Conservation (phyloP, 192 early-diverging fungal species). For the Coemansia sp. region DNA sequence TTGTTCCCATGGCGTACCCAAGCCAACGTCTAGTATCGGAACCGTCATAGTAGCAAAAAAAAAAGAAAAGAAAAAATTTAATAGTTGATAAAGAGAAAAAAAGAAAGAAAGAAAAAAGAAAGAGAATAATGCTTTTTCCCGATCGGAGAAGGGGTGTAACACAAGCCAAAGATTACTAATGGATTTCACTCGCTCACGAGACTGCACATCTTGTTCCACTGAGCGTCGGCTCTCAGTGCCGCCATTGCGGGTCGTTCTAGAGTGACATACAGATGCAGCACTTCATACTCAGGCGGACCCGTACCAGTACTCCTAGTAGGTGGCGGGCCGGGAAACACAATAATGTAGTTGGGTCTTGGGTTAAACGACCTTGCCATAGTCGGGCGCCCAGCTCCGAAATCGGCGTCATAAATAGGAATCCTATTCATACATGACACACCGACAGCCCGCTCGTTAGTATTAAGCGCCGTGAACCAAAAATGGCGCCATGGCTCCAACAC, state of each 20-base stretch:
- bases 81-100: conserved; percentile 6
- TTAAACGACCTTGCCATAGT: conserved; percentile 50
- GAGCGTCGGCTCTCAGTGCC: conserved; percentile 24
- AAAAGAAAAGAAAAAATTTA: background rate
- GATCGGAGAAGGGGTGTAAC: background rate
- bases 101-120: conserved; percentile 7
- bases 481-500: conserved; percentile 43
- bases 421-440: conserved; percentile 51
- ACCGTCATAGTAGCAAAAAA: conserved; percentile 13
- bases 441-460: conserved; percentile 27
- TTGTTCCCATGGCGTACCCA: conserved; percentile 32
- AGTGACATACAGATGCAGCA: conserved; percentile 46
- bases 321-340: conserved; percentile 50
- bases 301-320: background rate
- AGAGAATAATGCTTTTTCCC: background rate
- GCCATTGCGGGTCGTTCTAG: conserved; percentile 41
- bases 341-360: conserved; percentile 45
- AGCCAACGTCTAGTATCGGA: background rate
- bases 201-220: conserved; percentile 29
- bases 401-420: conserved; percentile 46
- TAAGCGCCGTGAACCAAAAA: conserved; percentile 48
- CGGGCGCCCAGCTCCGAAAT: conserved; percentile 44
- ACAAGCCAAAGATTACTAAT: background rate
- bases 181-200: conserved; percentile 21
- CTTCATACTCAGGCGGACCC: conserved; percentile 7